Evolutionary conservation across 495 filamentous ascomycete species (phyloP), one percentile per base, ranked within the genome.

Genomic region (Penicillium nucicola): DNA sequence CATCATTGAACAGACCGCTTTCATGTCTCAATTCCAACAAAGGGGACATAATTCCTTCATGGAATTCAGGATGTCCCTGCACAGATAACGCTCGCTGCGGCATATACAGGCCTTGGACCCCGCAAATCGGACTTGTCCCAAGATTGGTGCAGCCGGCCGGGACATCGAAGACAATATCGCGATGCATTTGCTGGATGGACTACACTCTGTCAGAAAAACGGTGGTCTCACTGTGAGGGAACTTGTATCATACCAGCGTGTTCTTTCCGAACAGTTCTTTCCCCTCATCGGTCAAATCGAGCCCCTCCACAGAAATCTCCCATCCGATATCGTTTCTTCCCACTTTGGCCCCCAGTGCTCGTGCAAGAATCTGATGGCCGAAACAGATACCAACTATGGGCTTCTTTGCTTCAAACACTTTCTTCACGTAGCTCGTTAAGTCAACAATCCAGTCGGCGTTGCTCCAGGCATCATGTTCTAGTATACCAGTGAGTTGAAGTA

Each of bases 1-100:
- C 80, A 42, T 88, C 82, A 43, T 76, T 58, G 50, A 96, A 86
- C 5, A 92, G 71, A 3, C 84, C 86, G 40, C 62, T 63, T 15
- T 66, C 66, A 54, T 87, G 81, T 23, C 91, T 70, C 33, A 68
- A 51, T 32, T 80, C 66, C 32, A 93, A 64, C 11, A 97, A 52
- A 60, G 85, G 79, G 12, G 65, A 69, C 60, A 90, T 81, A 50
- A 95, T 90, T 28, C 83, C 81, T 38, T 76, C 76, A 13, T 78
- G 87, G 64, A 90, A 95, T 65, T 97, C 92, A 10, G 91, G 92
- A 60, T 97, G 92, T 1, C 89, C 91, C 65, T 97, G 91, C 4
- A 96, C 81, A 2, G 86, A 84, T 23, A 95, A 81, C 32, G 86
- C 56, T 5, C 72, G 68, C 9, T 68, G 64, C 13, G 82, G 80